Conservation (phyloP, 495 filamentous ascomycete genomes). For the Penicillium malachiteum region DNA sequence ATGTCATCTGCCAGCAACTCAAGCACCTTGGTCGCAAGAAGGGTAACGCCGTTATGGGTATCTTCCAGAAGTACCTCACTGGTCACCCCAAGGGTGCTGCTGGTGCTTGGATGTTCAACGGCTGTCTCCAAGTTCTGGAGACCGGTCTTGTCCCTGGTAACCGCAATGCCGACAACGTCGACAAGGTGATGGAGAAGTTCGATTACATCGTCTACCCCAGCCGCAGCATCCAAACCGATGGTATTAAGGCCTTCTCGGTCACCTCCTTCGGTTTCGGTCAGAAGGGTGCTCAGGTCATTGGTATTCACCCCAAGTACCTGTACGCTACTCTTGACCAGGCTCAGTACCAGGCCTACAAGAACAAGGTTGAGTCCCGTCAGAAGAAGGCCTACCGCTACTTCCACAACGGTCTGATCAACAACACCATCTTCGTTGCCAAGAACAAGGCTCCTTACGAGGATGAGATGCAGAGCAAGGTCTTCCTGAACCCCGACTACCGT, state of each 20-base stretch:
- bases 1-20: slow-evolving; percentile 95
- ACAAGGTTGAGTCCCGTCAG: slow-evolving; percentile 86
- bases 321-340: slow-evolving; percentile 89
- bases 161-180: slow-evolving; percentile 96
- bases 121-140: slow-evolving; percentile 91
- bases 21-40: slow-evolving; percentile 91
- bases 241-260: slow-evolving; percentile 95
- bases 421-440: slow-evolving; percentile 96
- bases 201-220: slow-evolving; percentile 97
- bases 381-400: slow-evolving; percentile 98
- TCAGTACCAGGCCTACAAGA: slow-evolving; percentile 77
- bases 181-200: slow-evolving; percentile 93
- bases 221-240: slow-evolving; percentile 93
- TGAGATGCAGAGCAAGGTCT: slow-evolving; percentile 77
- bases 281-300: slow-evolving; percentile 96
- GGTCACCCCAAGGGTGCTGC: slow-evolving; percentile 99
- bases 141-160: slow-evolving; percentile 93
- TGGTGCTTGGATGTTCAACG: slow-evolving; percentile 99
- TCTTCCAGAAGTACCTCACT: slow-evolving; percentile 99
- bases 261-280: slow-evolving; percentile 99
- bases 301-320: slow-evolving; percentile 93
- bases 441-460: slow-evolving; percentile 84
- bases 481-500: slow-evolving; percentile 93
- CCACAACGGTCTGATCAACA: slow-evolving; percentile 96
- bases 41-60: slow-evolving; percentile 92